Evolutionary conservation across 2,329 filamentous ascomycete genomes (phyloP).

Genomic region (Furcasterigmium furcatum): DNA sequence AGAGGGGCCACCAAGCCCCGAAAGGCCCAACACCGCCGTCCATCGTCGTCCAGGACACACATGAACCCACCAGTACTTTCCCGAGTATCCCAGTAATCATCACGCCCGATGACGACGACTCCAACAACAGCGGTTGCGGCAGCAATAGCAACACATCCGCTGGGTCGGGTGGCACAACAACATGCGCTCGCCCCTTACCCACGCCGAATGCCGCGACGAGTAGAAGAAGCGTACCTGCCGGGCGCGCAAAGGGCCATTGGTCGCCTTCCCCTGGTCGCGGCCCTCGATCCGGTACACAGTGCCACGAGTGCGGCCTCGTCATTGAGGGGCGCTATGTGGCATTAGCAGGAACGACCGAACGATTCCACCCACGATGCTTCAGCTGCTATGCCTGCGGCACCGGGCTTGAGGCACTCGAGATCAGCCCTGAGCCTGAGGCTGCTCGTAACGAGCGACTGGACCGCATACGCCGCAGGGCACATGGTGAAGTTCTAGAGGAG

Average conservation of each 20-base stretch:
- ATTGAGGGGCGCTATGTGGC: slow-evolving; percentile 91
- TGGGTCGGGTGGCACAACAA: too few relatives aligned
- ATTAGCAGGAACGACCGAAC: slow-evolving; percentile 65
- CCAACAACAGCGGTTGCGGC: slow-evolving; percentile 3
- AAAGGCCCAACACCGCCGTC: slow-evolving; percentile 34
- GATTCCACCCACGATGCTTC: slow-evolving; percentile 95
- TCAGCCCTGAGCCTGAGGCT: slow-evolving; percentile 83
- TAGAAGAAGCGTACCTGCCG: slow-evolving; percentile 26
- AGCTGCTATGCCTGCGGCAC: slow-evolving; percentile 84
- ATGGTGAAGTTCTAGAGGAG: slow-evolving; percentile 58
- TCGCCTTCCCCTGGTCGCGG: slow-evolving; percentile 44
- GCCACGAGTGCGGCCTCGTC: slow-evolving; percentile 77
- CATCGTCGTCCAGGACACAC: slow-evolving; percentile 38
- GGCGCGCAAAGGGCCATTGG: slow-evolving; percentile 52
- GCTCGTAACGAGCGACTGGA: slow-evolving; percentile 69
- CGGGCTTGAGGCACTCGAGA: slow-evolving; percentile 88
- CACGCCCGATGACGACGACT: slow-evolving; percentile 36
- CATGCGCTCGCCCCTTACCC: slow-evolving; percentile 40
- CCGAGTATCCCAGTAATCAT: slow-evolving; percentile 32
- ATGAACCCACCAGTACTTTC: neutral
- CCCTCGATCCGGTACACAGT: slow-evolving; percentile 44
- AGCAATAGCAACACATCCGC: too few relatives aligned
- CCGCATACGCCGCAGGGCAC: slow-evolving; percentile 62
- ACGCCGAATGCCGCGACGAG: slow-evolving; percentile 30
- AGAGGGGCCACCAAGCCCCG: slow-evolving; percentile 17